Percentiles rank a stretch among this genome's conserved stretches.
phyloP scores from a whole-genome alignment of 257 asterid species.

The Penstemon eatonii region DNA sequence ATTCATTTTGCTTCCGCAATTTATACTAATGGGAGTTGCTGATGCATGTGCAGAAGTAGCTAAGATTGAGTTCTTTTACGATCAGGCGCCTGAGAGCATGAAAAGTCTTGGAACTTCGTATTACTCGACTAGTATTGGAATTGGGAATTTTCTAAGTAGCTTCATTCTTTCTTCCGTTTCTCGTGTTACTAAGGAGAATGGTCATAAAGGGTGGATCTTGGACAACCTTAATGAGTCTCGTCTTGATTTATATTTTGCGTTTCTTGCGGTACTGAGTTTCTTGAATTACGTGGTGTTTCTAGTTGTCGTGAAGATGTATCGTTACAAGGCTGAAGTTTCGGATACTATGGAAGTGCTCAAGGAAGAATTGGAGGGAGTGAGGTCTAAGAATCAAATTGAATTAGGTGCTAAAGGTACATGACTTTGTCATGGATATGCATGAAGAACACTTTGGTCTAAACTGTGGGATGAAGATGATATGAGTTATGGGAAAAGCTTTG shows the following conservation, averaged over 20 bases:
- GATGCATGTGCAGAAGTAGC: conserved; percentile 45
- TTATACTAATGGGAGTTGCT: conserved; percentile 45
- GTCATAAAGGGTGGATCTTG: conserved; percentile 32
- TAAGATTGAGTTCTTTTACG: conserved; percentile 50
- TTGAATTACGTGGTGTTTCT: conserved; percentile 29
- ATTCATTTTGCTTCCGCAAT: conserved; percentile 49
- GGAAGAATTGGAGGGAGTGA: conserved; percentile 27
- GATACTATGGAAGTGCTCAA: conserved; percentile 40
- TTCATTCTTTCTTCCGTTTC: conserved; percentile 32
- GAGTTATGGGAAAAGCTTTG: too few relatives aligned
- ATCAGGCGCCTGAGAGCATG: conserved; percentile 61
- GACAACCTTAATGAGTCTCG: conserved; percentile 37
- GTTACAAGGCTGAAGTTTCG: conserved; percentile 39
- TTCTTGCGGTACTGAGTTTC: conserved; percentile 34
- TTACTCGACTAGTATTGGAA: conserved; percentile 34
- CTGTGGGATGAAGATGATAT: too few relatives aligned
- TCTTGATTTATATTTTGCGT: conserved; percentile 36
- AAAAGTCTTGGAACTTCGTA: conserved; percentile 41
- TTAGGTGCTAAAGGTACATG: conserved; percentile 8
- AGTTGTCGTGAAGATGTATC: conserved; percentile 24
- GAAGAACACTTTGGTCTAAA: not conserved
- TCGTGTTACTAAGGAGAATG: conserved; percentile 27
- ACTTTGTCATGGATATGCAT: not conserved
- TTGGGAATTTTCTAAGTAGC: conserved; percentile 39
- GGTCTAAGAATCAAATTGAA: conserved; percentile 18